A percentile compares a stretch with the other conserved stretches of the same genome.
Conservation (phyloP, 352 stramenopile species). For the Peronospora belbahrii region DNA sequence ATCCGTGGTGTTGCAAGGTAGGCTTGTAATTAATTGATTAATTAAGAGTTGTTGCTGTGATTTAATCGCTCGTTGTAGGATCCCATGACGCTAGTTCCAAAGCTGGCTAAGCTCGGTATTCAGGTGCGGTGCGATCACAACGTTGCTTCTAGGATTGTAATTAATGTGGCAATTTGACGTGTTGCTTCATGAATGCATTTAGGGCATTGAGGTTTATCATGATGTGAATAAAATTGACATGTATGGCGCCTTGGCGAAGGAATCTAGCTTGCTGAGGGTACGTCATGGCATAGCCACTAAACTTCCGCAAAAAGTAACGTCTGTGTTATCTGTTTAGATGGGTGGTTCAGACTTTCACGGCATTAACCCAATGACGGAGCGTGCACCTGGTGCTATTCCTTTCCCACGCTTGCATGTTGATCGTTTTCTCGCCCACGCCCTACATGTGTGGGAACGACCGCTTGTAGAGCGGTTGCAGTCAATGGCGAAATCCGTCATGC, state of each 20-base stretch:
- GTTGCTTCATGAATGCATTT: not conserved
- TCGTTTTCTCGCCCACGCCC: constrained; percentile 56
- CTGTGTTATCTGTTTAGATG: constrained; percentile 28
- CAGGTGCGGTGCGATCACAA: constrained; percentile 32
- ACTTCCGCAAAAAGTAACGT: not conserved
- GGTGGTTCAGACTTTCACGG: constrained; percentile 82
- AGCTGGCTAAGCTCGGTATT: constrained; percentile 66
- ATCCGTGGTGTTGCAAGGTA: constrained; percentile 83
- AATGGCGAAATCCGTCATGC: constrained; percentile 26
- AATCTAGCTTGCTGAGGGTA: constrained; percentile 66
- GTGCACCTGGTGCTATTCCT: constrained; percentile 63
- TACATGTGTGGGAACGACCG: constrained; percentile 56
- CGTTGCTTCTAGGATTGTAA: not conserved
- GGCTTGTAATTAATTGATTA: not conserved
- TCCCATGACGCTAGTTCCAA: constrained; percentile 54
- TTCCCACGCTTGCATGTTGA: constrained; percentile 68
- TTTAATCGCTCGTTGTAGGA: constrained; percentile 26
- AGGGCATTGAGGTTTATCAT: constrained; percentile 81
- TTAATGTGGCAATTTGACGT: not conserved
- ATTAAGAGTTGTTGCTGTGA: not conserved
- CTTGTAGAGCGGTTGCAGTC: constrained; percentile 35
- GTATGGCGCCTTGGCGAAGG: constrained; percentile 65
- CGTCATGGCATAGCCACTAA: not conserved
- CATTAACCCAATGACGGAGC: constrained; percentile 63
- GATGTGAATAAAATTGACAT: constrained; percentile 76